Base-by-base conservation (phyloP, 306 rosid genomes). In the Dryas alaskensis region DNA sequence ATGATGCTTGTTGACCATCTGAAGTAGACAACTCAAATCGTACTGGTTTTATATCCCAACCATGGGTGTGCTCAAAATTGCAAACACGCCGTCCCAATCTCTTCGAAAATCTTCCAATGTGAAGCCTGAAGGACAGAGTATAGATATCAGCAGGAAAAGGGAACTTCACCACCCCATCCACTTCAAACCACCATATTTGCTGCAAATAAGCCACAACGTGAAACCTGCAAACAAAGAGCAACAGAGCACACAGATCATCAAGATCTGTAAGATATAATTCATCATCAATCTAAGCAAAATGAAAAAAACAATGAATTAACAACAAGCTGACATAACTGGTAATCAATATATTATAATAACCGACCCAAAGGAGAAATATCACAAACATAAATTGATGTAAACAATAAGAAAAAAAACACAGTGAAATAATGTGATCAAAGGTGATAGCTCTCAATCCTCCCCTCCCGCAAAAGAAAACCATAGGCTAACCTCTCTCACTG, bases 151-250 rank as follows among this genome's bases (percentile, higher is more conserved):
- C 90, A 25, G 99, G 96, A 64, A 94, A 82, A 55, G 92, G 96
- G 69, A 92, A 88, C 70, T 80, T 85, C 48, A 88, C 87, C 78
- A 70, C 84, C 54, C 99, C 97, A 65, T 89, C 97, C 71, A 89
- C 96, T 83, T 91, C 97, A 78, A 86, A 91, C 97, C 98, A 93
- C 98, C 98, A 93, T 66, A 93, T 88, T 80, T 93, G 96, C 86
- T 91, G 97, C 84, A 94, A 83, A 81, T 91, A 91, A 9, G 96
- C 97, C 58, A 91, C 90, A 12, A 71, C 75, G 25, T 83, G 82
- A 88, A 94, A 89, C 95, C 96, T 89, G 95, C 65, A 85, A 87
- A 75, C 53, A 55, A 83, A 8, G 63, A 86, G 73, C 27, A 67
- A 70, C 78, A 69, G 58, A 65, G 25, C 60, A 68, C 3, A 0